Percentiles rank a stretch among this genome's conserved stretches.
Conservation (phyloP, 306 rosid species). For the Gastrolobium villosum region DNA sequence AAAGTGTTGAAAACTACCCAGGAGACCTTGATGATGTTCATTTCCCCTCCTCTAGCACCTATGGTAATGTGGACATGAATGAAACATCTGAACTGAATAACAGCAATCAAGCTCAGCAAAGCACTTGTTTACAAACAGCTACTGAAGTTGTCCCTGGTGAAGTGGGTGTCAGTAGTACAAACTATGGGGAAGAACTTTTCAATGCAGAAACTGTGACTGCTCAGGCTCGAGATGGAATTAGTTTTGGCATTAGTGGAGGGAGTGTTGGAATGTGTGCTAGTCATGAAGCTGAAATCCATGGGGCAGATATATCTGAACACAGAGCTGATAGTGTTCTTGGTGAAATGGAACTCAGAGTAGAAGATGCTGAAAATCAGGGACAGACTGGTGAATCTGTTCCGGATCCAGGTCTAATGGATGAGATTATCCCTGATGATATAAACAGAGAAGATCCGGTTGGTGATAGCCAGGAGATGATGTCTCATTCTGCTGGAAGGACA, state of each 20-base stretch:
- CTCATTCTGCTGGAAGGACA: slow-evolving; percentile 86
- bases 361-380: slow-evolving; percentile 96
- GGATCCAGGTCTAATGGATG: slow-evolving; percentile 95
- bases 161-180: slow-evolving; percentile 93
- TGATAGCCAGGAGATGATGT: slow-evolving; percentile 97
- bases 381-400: slow-evolving; percentile 97
- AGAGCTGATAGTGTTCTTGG: slow-evolving; percentile 97
- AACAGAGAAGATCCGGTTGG: slow-evolving; percentile 92
- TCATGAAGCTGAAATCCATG: slow-evolving; percentile 98
- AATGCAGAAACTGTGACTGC: slow-evolving; percentile 94
- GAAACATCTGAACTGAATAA: slow-evolving; percentile 89
- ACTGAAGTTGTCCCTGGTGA: slow-evolving; percentile 78
- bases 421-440: slow-evolving; percentile 83
- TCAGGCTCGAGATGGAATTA: slow-evolving; percentile 89
- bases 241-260: slow-evolving; percentile 97
- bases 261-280: slow-evolving; percentile 99
- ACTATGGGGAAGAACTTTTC: slow-evolving; percentile 87
- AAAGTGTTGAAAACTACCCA: slow-evolving; percentile 95
- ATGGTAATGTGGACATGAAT: slow-evolving; percentile 90
- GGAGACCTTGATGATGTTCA: slow-evolving; percentile 91
- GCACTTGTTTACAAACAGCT: slow-evolving; percentile 79
- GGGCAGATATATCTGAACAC: slow-evolving; percentile 92
- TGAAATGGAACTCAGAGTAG: slow-evolving; percentile 88
- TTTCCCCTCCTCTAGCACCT: slow-evolving; percentile 90
- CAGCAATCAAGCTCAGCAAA: slow-evolving; percentile 95